phyloP scores from a whole-genome alignment of 352 stramenopile genomes.

The Phytophthora podocarpi region DNA sequence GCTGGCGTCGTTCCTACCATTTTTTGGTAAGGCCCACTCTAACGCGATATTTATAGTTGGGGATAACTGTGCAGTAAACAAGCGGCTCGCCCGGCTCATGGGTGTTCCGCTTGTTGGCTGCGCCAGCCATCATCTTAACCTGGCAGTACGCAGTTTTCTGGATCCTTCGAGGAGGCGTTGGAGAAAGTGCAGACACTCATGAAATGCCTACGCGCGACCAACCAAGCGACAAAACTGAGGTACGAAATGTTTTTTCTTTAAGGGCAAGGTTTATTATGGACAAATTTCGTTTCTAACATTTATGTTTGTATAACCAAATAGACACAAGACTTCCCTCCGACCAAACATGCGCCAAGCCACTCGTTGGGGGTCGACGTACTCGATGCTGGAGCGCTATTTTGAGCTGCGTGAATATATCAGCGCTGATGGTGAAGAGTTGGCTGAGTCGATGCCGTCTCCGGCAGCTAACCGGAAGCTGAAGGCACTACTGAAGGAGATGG shows the following conservation, averaged over 20 bases:
- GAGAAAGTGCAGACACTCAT: constrained; percentile 11
- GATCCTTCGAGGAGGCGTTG: not conserved
- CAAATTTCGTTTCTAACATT: not conserved
- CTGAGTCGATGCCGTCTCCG: not conserved
- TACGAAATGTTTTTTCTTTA: constrained; percentile 2
- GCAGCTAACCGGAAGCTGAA: too few relatives aligned
- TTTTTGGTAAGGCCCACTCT: constrained; percentile 4
- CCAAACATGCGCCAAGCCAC: not conserved
- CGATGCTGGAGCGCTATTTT: constrained; percentile 4
- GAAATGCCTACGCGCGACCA: constrained; percentile 9
- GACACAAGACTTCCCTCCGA: not conserved
- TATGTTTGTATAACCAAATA: too few relatives aligned
- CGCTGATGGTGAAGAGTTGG: constrained; percentile 1
- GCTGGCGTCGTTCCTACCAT: too few relatives aligned
- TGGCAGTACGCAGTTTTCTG: not conserved
- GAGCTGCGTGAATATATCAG: constrained; percentile 10
- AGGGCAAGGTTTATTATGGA: not conserved
- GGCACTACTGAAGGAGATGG: not conserved
- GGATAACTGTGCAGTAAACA: constrained; percentile 12
- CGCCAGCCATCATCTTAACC: constrained; percentile 8
- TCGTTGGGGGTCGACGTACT: constrained; percentile 6
- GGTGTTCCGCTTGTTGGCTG: too few relatives aligned
- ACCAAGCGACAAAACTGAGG: constrained; percentile 6
- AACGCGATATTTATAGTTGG: constrained; percentile 9
- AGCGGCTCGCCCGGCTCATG: constrained; percentile 1